Evolutionary conservation across 2,329 filamentous ascomycete species (phyloP).

Genomic region (Penicillium freii): DNA sequence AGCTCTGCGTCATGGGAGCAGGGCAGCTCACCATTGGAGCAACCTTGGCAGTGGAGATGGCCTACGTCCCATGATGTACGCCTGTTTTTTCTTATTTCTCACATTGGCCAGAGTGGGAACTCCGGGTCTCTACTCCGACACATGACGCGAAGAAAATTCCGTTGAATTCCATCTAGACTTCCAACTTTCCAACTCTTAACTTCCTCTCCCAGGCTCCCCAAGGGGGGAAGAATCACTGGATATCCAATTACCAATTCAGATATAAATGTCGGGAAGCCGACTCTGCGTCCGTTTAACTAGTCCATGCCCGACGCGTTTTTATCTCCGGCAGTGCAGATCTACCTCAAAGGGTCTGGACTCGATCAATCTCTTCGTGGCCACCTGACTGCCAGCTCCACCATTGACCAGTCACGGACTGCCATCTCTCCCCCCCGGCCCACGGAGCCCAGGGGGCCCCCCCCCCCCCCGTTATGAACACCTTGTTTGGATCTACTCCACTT

Average conservation of each 20-base stretch:
- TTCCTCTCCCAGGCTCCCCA: too few species aligned
- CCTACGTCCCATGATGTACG: not conserved
- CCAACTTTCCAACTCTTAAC: too few species aligned
- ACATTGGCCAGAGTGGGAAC: too few species aligned
- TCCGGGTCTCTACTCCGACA: conserved; percentile 23
- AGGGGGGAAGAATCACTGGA: too few species aligned
- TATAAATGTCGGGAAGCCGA: too few species aligned
- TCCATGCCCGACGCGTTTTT: not conserved
- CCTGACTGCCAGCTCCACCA: conserved; percentile 9
- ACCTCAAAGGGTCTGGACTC: conserved; percentile 5
- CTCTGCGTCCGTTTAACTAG: too few species aligned
- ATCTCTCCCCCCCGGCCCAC: not conserved
- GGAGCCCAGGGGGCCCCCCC: not conserved
- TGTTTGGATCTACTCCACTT: conserved; percentile 9
- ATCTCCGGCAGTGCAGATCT: not conserved
- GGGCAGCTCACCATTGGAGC: conserved; percentile 19
- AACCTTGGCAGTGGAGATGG: conserved; percentile 22
- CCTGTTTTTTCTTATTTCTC: not conserved
- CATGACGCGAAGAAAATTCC: conserved; percentile 34
- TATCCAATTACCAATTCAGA: too few species aligned
- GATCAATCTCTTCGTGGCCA: conserved; percentile 13
- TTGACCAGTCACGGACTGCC: not conserved
- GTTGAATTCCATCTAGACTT: not conserved
- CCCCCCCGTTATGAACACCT: conserved; percentile 2
- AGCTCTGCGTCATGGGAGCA: conserved; percentile 23